phyloP scores from a whole-genome alignment of 805 yeast genomes.

The Huiozyma sinensis region DNA sequence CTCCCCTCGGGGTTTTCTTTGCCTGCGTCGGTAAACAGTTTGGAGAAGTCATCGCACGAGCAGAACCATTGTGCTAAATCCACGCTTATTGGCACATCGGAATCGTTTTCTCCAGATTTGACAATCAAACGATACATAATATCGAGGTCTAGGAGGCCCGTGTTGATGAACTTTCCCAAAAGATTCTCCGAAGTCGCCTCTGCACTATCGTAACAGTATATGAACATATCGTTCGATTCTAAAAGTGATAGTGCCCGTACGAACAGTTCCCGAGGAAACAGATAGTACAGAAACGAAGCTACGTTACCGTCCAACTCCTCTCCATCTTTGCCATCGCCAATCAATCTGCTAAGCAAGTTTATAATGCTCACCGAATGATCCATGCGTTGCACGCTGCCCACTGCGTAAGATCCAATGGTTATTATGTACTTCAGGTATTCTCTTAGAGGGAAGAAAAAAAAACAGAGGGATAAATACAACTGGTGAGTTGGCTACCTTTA shows the following conservation, averaged over 20 bases:
- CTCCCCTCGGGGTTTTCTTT: not conserved
- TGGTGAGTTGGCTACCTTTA: no score
- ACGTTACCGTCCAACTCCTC: conserved; percentile 22
- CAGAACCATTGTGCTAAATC: conserved; percentile 26
- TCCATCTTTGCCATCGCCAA: conserved; percentile 2
- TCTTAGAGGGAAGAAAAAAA: no score
- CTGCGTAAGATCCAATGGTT: not conserved
- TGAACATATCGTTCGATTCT: conserved; percentile 26
- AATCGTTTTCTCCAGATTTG: conserved; percentile 9
- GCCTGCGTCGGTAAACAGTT: conserved; percentile 11
- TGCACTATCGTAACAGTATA: conserved; percentile 16
- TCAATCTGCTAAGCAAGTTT: conserved; percentile 4
- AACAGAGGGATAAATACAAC: no score
- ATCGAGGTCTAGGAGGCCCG: conserved; percentile 5
- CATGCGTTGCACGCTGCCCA: not conserved
- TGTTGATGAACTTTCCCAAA: conserved; percentile 6
- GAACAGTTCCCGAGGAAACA: conserved; percentile 25
- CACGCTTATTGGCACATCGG: conserved; percentile 18
- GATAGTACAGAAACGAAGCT: conserved; percentile 22
- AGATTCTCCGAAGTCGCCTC: not conserved
- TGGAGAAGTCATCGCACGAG: conserved; percentile 24
- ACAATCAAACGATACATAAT: conserved; percentile 17
- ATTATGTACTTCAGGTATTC: no score
- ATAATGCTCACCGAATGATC: conserved; percentile 2
- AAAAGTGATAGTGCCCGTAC: conserved; percentile 26